A percentile compares a stretch with the other conserved stretches of the same genome.
Evolutionary conservation across 768 basidiomycete genomes (phyloP).

Genomic region (Trametes maxima): DNA sequence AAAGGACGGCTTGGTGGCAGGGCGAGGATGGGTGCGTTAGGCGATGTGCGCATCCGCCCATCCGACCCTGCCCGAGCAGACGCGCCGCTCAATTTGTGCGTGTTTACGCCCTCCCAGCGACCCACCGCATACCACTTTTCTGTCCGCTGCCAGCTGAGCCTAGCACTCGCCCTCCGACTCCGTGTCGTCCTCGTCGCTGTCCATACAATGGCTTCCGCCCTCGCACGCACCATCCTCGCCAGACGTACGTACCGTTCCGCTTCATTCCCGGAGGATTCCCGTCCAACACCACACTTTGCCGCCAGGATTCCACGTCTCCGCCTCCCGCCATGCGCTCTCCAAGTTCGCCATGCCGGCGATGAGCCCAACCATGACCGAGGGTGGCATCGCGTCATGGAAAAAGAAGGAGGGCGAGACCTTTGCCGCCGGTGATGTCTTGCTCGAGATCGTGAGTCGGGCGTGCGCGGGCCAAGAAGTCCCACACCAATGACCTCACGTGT

Average conservation of each 20-base stretch:
- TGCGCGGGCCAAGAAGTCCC: conserved; percentile 13
- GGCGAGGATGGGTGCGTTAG: neutral
- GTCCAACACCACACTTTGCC: conserved; percentile 3
- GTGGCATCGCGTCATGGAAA: conserved; percentile 98
- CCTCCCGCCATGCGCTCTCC: conserved; percentile 74
- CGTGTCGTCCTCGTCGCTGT: conserved; percentile 31
- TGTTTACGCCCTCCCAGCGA: conserved; percentile 30
- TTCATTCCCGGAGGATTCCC: neutral
- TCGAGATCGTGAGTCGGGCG: conserved; percentile 81
- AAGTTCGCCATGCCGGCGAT: conserved; percentile 97
- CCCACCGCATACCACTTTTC: conserved; percentile 24
- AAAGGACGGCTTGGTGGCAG: neutral
- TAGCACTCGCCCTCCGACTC: conserved; percentile 20
- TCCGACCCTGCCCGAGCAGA: conserved; percentile 26
- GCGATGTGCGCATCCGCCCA: conserved; percentile 1
- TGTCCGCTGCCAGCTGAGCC: conserved; percentile 27
- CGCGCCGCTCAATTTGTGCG: conserved; percentile 26
- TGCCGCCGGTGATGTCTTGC: conserved; percentile 86
- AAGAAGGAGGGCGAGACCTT: conserved; percentile 94
- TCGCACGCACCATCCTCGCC: conserved; percentile 61
- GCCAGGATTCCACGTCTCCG: conserved; percentile 82
- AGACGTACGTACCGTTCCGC: conserved; percentile 53
- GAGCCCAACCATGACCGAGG: conserved; percentile 99
- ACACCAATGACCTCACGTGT: conserved; percentile 18
- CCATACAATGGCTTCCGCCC: conserved; percentile 57